phyloP scores from a whole-genome alignment of 1,139 yeast genomes.

The Keqinozyma sinolaborantium region DNA sequence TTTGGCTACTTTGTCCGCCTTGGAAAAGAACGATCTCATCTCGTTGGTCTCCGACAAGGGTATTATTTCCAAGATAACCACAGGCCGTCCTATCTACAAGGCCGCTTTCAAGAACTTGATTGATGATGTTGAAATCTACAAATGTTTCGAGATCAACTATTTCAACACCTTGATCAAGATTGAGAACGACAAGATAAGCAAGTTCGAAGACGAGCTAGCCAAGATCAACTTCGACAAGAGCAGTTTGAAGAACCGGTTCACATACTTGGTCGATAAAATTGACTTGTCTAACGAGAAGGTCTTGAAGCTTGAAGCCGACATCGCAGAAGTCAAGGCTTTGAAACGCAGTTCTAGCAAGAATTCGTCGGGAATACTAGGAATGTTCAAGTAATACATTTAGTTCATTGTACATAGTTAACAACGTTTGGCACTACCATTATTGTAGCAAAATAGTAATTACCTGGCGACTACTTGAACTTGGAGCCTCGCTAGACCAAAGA shows the following conservation, averaged over 20 bases:
- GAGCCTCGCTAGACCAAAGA: slow-evolving; percentile 8
- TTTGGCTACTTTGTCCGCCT: slow-evolving; percentile 51
- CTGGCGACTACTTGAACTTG: too few species aligned
- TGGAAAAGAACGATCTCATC: slow-evolving; percentile 79
- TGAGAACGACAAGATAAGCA: slow-evolving; percentile 63
- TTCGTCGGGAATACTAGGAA: slow-evolving; percentile 1
- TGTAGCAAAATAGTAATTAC: too few species aligned
- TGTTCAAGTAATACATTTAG: slow-evolving; percentile 10
- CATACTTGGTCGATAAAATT: slow-evolving; percentile 65
- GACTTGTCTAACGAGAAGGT: slow-evolving; percentile 51
- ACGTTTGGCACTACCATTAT: not conserved
- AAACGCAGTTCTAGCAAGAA: slow-evolving; percentile 3
- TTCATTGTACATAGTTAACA: slow-evolving; percentile 3
- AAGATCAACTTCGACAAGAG: slow-evolving; percentile 41
- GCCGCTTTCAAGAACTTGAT: slow-evolving; percentile 75
- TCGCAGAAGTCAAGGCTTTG: slow-evolving; percentile 15
- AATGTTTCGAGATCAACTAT: slow-evolving; percentile 63
- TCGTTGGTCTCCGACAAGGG: slow-evolving; percentile 72
- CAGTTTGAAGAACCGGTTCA: slow-evolving; percentile 56
- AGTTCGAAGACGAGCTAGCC: slow-evolving; percentile 69
- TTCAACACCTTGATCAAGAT: slow-evolving; percentile 49
- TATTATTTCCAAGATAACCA: slow-evolving; percentile 57
- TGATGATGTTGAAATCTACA: slow-evolving; percentile 52
- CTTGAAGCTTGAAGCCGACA: slow-evolving; percentile 31
- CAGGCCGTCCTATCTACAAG: slow-evolving; percentile 81